Evolutionary conservation across 2,329 filamentous ascomycete species (phyloP), one percentile per base, ranked within the genome.

Genomic region (Arthroderma sp.): DNA sequence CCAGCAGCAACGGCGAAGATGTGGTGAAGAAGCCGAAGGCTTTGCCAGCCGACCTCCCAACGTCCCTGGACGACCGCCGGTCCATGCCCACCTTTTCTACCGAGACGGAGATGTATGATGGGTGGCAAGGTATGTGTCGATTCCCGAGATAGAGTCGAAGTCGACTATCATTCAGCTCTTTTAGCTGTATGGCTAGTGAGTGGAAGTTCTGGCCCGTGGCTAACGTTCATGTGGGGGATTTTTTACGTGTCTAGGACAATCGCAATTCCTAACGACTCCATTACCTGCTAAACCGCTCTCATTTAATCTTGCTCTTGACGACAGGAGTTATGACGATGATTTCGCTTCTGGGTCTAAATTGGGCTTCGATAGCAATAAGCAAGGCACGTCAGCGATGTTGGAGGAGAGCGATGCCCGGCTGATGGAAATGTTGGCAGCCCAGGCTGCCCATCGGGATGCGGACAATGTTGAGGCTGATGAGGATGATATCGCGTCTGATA

Each of bases 31-130:
- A 55, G 51, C 49, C 53, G 6, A 52, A 68, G 47, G 62, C 66
- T 49, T 77, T 96, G 42, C 91, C 91, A 36, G 69, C 76, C 53
- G 91, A 98, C 65, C 76, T 98, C 32, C 91, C 91, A 7, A 91
- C 77, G 53, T 94, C 88, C 8, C 76, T 98, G 45, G 83, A 98
- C 63, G 91, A 98, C 68, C 79, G 91, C 49, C 77, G 81, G 54
- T 73, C 73, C 56, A 75, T 83, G 31, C 75, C 80, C 3, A 72
- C 70, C 39, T 78, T 81, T 50, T 75, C 80, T 51, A 74, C 83
- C 45, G 91, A 96, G 71, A 94, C 88, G 36, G 91, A 96, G 71
- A 86, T 95, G 69, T 98, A 96, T 64, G 91, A 98, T 74, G 91
- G 86, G 54, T 98, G 91, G 91, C 87, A 96, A 80, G 89, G 89